A percentile compares a stretch with the other conserved stretches of the same genome.
phyloP scores from a whole-genome alignment of 768 basidiomycete genomes.

The Trametes cingulata region DNA sequence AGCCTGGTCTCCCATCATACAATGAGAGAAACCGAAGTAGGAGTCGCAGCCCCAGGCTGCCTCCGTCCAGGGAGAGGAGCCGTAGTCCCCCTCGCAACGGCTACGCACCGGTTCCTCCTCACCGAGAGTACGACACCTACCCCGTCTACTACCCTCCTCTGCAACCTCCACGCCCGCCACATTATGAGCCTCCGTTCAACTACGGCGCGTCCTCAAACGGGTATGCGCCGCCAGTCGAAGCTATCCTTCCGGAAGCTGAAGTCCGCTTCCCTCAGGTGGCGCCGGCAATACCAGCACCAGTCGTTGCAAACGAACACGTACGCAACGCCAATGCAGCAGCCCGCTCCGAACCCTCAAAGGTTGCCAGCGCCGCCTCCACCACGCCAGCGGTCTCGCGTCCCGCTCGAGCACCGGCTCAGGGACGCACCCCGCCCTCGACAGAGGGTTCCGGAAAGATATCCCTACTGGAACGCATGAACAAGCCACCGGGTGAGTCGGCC shows the following conservation, averaged over 20 bases:
- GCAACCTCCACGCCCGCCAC: not conserved
- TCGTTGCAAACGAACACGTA: not conserved
- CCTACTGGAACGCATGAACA: not conserved
- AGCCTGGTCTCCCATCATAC: not conserved
- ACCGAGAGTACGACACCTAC: not conserved
- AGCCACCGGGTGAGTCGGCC: not conserved
- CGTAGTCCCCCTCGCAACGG: not conserved
- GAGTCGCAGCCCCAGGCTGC: not conserved
- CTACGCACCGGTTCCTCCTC: not conserved
- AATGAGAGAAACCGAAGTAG: not conserved
- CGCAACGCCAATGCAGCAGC: not conserved
- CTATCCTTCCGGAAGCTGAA: slow-evolving; percentile 9
- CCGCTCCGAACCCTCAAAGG: not conserved
- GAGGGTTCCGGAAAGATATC: not conserved
- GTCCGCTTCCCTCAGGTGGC: slow-evolving; percentile 11
- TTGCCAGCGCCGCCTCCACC: not conserved
- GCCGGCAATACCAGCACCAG: not conserved
- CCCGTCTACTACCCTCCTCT: not conserved
- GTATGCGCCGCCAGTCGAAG: slow-evolving; percentile 11
- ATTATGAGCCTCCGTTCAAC: not conserved
- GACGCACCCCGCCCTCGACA: not conserved
- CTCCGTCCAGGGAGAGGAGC: not conserved
- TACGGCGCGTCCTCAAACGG: not conserved
- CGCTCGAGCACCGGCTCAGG: slow-evolving; percentile 9
- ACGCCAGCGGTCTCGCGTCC: not conserved